Base-by-base conservation (phyloP, 495 filamentous ascomycete species). In the Mytilinidion resinicola region DNA sequence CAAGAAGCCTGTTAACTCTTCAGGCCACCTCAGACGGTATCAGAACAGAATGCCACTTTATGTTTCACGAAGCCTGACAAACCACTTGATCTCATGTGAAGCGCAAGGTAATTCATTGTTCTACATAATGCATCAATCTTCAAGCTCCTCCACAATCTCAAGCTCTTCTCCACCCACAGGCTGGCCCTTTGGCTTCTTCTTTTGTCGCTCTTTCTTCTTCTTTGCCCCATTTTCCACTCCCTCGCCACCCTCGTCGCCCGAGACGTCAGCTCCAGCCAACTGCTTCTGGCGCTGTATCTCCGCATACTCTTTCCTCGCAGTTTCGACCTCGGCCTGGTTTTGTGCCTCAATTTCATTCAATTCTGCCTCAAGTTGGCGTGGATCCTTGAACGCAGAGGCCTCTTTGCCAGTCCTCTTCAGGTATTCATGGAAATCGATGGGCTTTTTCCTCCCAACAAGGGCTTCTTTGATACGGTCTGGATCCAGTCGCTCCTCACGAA, bases 401-500 rank as follows among this genome's bases (percentile, higher is more conserved):
- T 62, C 50, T 47, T 42, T 43, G 3, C 67, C 69, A 1, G 63
- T 63, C 10, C 49, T 44, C n/a, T 59, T 51, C 1, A 62, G 55
- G 53, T 74, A 74, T 20, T 56, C 44, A 14, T 67, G 54, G 19
- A 74, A 65, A 34, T 68, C 61, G 41, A 71, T 67, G 0, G 67
- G 61, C 1, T 61, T 53, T 3, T 53, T 52, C 9, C 59, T 44
- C 3, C 64, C 69, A 30, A 64, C 72, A 7, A 96, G 75, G 0
- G 86, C 84, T 5, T 78, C 78, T 42, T 84, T 85, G 63, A 98
- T 82, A 46, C 81, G 78, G 12, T 76, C 69, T 3, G 87, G 83
- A 61, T 89, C 77, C n/a, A 80, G 74, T n/a, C 82, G 78, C 73
- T 97, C 95, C 72, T 98, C 93, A 53, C 86, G 87, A 62, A 87